Percentiles rank a stretch among this genome's conserved stretches.
phyloP scores from a whole-genome alignment of 108 stramenopile genomes.

The Skeletonema potamos region DNA sequence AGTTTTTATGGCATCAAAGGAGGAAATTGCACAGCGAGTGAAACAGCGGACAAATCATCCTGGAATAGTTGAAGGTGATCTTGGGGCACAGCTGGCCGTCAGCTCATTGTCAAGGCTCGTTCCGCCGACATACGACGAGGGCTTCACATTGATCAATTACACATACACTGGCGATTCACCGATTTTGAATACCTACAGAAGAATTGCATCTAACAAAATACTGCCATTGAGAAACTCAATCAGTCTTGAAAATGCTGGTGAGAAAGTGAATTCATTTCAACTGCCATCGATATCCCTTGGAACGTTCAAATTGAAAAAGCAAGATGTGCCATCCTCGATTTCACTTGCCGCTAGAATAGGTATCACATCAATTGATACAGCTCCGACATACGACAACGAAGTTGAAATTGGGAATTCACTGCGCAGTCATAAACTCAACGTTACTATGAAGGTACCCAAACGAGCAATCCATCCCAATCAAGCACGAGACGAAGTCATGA shows the following conservation, averaged over 20 bases:
- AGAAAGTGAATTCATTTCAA: not conserved
- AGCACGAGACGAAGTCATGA: conserved; percentile 54
- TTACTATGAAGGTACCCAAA: conserved; percentile 82
- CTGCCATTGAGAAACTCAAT: conserved; percentile 7
- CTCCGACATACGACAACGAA: conserved; percentile 85
- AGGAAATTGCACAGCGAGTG: conserved; percentile 58
- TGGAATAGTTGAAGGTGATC: conserved; percentile 68
- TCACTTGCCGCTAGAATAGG: conserved; percentile 41
- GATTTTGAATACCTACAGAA: conserved; percentile 15
- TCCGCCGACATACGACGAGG: conserved; percentile 67
- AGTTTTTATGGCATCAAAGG: conserved; percentile 53
- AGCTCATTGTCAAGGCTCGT: conserved; percentile 43
- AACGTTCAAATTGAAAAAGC: conserved; percentile 62
- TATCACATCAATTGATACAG: conserved; percentile 70
- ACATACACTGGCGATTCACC: conserved; percentile 22
- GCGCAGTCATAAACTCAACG: conserved; percentile 6
- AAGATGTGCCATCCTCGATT: conserved; percentile 34
- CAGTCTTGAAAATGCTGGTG: conserved; percentile 13
- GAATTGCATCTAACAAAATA: not conserved
- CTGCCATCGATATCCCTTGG: conserved; percentile 68
- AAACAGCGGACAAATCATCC: conserved; percentile 71
- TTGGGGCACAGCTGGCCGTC: conserved; percentile 56
- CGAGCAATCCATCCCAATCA: conserved; percentile 50
- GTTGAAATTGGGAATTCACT: conserved; percentile 56
- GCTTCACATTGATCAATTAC: conserved; percentile 51